Base-by-base conservation (phyloP, 129 eudicot genomes). In the Centaurea solstitialis region DNA sequence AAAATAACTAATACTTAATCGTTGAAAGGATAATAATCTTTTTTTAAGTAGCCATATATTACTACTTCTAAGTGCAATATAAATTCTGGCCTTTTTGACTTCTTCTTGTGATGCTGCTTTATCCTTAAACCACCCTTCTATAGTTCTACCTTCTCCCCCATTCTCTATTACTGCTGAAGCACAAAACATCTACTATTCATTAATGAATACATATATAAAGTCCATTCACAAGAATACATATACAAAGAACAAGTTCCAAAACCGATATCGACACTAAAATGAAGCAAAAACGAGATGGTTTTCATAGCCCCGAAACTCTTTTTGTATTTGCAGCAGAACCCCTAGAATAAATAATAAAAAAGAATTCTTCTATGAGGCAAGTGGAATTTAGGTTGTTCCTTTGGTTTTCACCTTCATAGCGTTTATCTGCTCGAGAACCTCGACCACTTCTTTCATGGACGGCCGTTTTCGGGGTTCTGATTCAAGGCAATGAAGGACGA, bases 401-500 rank as follows among this genome's bases (percentile, higher is more conserved):
- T 62, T 81, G 11, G 85, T 28, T 79, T 86, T 90, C 7, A 68
- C 82, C 88, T 80, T 89, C 72, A 87, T 85, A 6, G 90, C 83
- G 7, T 83, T 86, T 22, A 89, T 79, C 73, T 91, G 92, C 81
- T 89, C 91, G 73, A 93, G 79, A 39, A 80, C 43, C 5, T 87
- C 89, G 1, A 72, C 87, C 8, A 88, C 98, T 76, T 93, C 91
- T 86, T 85, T 85, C 94, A 89, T 93, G 50, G 83, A 50, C 10
- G 98, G 98, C 10, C 98, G 87, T 12, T 84, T 90, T 87, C 80
- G 87, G 24, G 90, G 97, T 45, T 91, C 91, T 0, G 24, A n/a
- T 71, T 86, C 89, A 9, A 93, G 76, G 87, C 98, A 93, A 59
- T 79, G 88, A 39, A 86, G 86, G 9, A 93, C 71, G n/a, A 93